Base-by-base conservation (phyloP, 148 eudicot species). In the Spergularia bocconei region DNA sequence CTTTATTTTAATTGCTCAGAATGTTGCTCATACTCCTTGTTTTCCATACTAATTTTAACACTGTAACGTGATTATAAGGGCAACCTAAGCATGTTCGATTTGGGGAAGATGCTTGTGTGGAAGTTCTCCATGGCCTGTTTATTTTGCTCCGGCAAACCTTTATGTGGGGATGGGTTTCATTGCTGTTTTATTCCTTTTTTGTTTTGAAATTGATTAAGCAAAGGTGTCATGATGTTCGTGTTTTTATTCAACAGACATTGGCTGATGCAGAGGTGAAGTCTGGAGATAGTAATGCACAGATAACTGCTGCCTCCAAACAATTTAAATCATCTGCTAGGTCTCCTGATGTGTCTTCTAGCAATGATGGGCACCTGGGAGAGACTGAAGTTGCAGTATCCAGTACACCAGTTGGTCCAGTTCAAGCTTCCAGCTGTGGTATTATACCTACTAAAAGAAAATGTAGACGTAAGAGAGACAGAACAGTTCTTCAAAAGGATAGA, bases 321-420 rank as follows among this genome's bases (percentile, higher is more conserved):
- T 72, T 64, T 64, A 72, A 79, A 78, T 68, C 76, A 58, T 78
- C 73, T 11, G 47, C 64, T 6, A 81, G 67, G 74, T 81, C 84
- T 78, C 79, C 82, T 21, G 82, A 71, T 53, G 53, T 71, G 69
- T 70, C 86, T 67, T 75, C 78, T 44, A 73, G 77, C 39, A 82
- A 81, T 78, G 84, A 48, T 65, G 73, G 33, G 51, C 78, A 52
- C 19, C 29, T 58, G 55, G 75, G 60, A 71, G 77, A 80, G 70
- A 56, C 63, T 58, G 83, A 80, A 75, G 78, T 76, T 67, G 73
- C 77, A 67, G 82, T 72, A 60, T 75, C 82, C 48, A 78, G 82
- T 59, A 23, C 68, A 66, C 82, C 82, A 75, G 55, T 29, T 29
- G 36, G 36, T 29, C 36, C 36, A 29, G 48, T 50, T 58, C 52